Base-by-base conservation (phyloP, 179 eudicot species). In the Beta lomatogona region DNA sequence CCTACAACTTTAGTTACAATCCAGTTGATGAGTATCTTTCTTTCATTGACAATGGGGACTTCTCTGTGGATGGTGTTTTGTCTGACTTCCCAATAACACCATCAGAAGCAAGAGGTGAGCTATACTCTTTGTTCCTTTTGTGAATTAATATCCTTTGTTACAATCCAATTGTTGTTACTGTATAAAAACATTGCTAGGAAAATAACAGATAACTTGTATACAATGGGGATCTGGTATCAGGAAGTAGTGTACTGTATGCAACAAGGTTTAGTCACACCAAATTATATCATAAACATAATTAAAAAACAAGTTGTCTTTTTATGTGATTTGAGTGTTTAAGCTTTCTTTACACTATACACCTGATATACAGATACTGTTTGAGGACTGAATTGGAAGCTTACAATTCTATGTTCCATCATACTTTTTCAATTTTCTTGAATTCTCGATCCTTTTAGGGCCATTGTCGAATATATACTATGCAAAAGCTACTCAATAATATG, bases 51-150 rank as follows among this genome's bases (percentile, higher is more conserved):
- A 94, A 96, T 70, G 91, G 90, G 15, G 85, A 81, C 48, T 94
- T 94, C 86, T 90, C 97, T 63, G 99, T 96, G 48, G 99, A 96
- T 80, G 99, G 99, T 44, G 86, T 96, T 76, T 78, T 96, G 55
- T 81, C 99, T 54, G 98, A 94, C 86, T 94, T 93, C 88, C 97
- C 99, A 19, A 80, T 94, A 46, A 94, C 98, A 70, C 83, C 97
- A 70, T 96, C 98, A 73, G 92, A 50, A 77, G 93, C 97, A 53
- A 87, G 92, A 80, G 97, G 99, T 96, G 84, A 84, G 80, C 16
- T 61, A 2, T 44, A 44, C 6, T 64, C 13, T 79, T 60, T 48
- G 22, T 28, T 59, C 58, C 19, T 15, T 57, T 60, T 3, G 0
- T n/a, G 21, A 22, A 6, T 14, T 31, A 69, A 8, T 11, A 44